phyloP scores from a whole-genome alignment of 805 yeast genomes.

The Torulaspora microellipsoides region DNA sequence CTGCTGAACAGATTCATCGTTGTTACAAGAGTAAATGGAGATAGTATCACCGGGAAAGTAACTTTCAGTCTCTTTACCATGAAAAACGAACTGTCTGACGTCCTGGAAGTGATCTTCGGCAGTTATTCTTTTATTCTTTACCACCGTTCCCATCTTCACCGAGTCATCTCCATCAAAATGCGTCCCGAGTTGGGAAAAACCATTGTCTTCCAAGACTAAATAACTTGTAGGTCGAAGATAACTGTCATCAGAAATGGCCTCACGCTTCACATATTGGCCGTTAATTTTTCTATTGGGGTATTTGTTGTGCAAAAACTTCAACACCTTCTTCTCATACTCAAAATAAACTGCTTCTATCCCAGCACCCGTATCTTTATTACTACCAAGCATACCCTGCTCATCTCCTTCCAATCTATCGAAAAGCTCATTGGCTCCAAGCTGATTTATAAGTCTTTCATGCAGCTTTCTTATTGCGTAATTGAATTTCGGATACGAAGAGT shows the following conservation, averaged over 20 bases:
- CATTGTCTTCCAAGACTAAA: conserved; percentile 6
- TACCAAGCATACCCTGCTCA: conserved; percentile 72
- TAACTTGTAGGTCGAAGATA: conserved; percentile 31
- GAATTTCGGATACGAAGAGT: conserved; percentile 82
- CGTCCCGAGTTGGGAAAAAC: background rate
- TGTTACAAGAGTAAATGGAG: conserved; percentile 71
- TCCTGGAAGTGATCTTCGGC: conserved; percentile 79
- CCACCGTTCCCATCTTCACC: conserved; percentile 42
- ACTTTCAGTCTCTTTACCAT: conserved; percentile 26
- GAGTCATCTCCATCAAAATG: conserved; percentile 17
- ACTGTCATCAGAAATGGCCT: conserved; percentile 19
- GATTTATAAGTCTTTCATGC: conserved; percentile 64
- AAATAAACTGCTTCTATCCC: conserved; percentile 67
- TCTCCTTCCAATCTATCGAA: conserved; percentile 82
- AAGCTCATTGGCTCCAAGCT: conserved; percentile 75
- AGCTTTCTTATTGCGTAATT: conserved; percentile 84
- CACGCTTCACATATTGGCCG: conserved; percentile 20
- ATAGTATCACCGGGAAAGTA: conserved; percentile 80
- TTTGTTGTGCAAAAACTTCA: conserved; percentile 34
- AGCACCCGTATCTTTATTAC: conserved; percentile 31
- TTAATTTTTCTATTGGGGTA: conserved; percentile 36
- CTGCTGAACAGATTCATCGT: conserved; percentile 54
- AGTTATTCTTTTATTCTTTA: conserved; percentile 58
- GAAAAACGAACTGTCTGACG: conserved; percentile 59
- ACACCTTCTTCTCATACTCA: conserved; percentile 60